Conservation (phyloP, 2,329 filamentous ascomycete genomes). For the Sporothrix sp. region DNA sequence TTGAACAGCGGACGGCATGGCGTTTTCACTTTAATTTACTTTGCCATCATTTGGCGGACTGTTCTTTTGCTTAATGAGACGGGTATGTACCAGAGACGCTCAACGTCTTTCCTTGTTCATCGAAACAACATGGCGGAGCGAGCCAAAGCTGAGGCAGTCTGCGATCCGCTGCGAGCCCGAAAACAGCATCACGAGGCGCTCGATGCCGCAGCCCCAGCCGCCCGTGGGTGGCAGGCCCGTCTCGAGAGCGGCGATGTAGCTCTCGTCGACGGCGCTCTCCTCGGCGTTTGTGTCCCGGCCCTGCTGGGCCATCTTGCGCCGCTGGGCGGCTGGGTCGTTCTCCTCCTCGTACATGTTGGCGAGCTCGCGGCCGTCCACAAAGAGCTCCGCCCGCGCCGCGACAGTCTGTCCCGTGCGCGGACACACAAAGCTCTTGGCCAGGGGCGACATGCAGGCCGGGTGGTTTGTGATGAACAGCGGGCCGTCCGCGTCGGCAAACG, state of each 20-base stretch:
- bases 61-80: neutral
- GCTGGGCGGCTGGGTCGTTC: constrained; percentile 81
- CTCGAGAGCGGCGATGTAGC: constrained; percentile 74
- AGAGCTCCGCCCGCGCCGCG: constrained; percentile 76
- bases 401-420: constrained; percentile 59
- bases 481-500: constrained; percentile 26
- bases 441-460: constrained; percentile 80
- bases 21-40: neutral
- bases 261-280: constrained; percentile 56
- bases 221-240: constrained; percentile 91
- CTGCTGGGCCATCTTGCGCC: constrained; percentile 64
- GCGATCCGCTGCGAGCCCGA: constrained; percentile 67
- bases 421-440: constrained; percentile 78
- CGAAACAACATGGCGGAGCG: constrained; percentile 56
- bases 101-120: constrained; percentile 9
- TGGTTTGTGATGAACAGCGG: constrained; percentile 86
- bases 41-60: neutral
- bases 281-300: constrained; percentile 32
- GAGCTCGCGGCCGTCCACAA: constrained; percentile 69
- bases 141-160: constrained; percentile 85
- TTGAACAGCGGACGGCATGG: neutral
- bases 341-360: constrained; percentile 99
- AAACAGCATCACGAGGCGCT: constrained; percentile 86
- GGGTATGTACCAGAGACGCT: no score
- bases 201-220: constrained; percentile 91